phyloP scores from a whole-genome alignment of 164 flowering plant species.

The Chimonanthus praecox region DNA sequence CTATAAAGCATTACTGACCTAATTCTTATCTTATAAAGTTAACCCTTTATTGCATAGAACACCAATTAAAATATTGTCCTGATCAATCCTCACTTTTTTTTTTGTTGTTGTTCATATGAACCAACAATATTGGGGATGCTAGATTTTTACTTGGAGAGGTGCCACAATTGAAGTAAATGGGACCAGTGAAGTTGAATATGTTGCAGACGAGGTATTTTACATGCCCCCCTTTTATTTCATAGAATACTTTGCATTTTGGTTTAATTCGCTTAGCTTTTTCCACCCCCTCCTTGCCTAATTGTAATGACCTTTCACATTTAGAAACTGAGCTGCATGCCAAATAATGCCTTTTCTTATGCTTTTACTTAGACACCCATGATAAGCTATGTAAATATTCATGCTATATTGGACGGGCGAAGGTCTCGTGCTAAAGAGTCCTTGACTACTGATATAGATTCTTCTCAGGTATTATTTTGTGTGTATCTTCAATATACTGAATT shows the following conservation, averaged over 20 bases:
- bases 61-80: not conserved
- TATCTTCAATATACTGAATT: not conserved
- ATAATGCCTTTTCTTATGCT: not conserved
- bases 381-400: slow-evolving; percentile 93
- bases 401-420: slow-evolving; percentile 77
- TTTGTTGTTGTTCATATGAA: not conserved
- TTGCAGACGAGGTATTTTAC: slow-evolving; percentile 77
- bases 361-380: slow-evolving; percentile 81
- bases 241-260: not conserved
- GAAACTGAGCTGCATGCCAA: not conserved
- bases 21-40: too few species aligned
- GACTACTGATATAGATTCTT: slow-evolving; percentile 36
- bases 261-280: not conserved
- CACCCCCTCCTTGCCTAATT: too few species aligned
- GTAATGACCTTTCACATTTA: not conserved
- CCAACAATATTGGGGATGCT: not conserved
- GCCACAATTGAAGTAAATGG: slow-evolving; percentile 92
- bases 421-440: slow-evolving; percentile 78
- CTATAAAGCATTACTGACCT: too few species aligned
- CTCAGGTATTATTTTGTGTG: slow-evolving; percentile 43
- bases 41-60: too few species aligned
- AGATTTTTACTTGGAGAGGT: slow-evolving; percentile 97
- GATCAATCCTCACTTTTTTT: not conserved
- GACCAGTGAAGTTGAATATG: slow-evolving; percentile 78
- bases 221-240: not conserved